Evolutionary conservation across 2,329 filamentous ascomycete species (phyloP), one percentile per base, ranked within the genome.

Genomic region (Exophiala calicioides): DNA sequence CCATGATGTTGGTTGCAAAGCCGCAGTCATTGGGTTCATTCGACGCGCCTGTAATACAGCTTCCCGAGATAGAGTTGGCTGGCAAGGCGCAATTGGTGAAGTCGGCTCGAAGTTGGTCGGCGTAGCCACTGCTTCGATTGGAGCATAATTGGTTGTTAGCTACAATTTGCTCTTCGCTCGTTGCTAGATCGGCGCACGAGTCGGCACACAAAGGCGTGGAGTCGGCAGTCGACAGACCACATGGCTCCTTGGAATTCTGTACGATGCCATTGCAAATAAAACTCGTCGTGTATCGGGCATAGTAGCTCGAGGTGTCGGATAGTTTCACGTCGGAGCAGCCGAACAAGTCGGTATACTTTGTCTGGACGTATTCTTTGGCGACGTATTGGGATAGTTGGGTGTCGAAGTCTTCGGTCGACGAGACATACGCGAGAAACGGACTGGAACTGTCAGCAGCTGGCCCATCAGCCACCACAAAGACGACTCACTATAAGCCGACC

Each of bases 191-290:
- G 53, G 89, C 88, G 68, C 93, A 98, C 55, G 87, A 85, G 54
- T 93, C 86, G 34, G 91, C 93, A 68, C 93, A 98, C 12, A 97
- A 74, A 2, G 93, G 90, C 48, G 76, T 75, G 4, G 87, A 81
- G 31, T 84, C 72, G 21, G 76, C 69, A n/a, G 75, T 67, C 0
- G 84, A 78, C 34, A 94, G 71, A 15, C 72, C 69, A 69, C 93
- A 98, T 19, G 77, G 64, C 8, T 70, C 64, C 60, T 85, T 82
- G 4, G 93, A 97, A 64, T 89, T 90, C 68, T 98, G 93, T 39
- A 98, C 81, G 63, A 98, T 86, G 56, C 88, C 80, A 74, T 94
- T 97, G 77, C 93, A 98, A 56, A 98, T 79, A 55, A 94, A 85
- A 52, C 87, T 93, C 35, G 83, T 93, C 4, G 91, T 95, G 70